These are phyloP conservation scores for Malus hybrid DNA, from an alignment of 331 rosid species.

Conservation along the genomic window DNA sequence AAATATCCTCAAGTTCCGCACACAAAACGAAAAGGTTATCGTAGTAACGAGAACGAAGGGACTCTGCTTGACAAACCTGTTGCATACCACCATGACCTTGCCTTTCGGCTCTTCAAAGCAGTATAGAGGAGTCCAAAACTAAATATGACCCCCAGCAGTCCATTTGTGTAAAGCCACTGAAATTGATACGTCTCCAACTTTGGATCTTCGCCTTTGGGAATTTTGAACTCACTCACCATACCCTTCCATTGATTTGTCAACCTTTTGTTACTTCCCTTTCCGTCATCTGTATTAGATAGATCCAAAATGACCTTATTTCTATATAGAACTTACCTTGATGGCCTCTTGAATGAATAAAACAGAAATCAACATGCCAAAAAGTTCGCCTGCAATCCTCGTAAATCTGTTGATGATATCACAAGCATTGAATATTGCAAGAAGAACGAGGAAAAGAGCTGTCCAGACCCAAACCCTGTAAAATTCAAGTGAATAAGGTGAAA, in stretches of 20 bases:
- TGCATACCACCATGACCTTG: slow-evolving; percentile 80
- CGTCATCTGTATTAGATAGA: neutral
- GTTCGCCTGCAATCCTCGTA: slow-evolving; percentile 81
- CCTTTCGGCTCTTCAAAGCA: slow-evolving; percentile 67
- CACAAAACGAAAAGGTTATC: neutral
- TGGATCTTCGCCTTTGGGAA: slow-evolving; percentile 49
- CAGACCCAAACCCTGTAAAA: slow-evolving; percentile 75
- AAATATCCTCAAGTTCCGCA: neutral
- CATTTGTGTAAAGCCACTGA: slow-evolving; percentile 68
- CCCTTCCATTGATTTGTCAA: slow-evolving; percentile 36
- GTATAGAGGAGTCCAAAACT: slow-evolving; percentile 64
- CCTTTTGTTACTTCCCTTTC: neutral
- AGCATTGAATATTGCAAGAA: slow-evolving; percentile 70
- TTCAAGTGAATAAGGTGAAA: slow-evolving; percentile 4
- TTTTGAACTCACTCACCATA: slow-evolving; percentile 53
- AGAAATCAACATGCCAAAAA: slow-evolving; percentile 73
- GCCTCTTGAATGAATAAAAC: slow-evolving; percentile 84
- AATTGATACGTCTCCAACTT: slow-evolving; percentile 34
- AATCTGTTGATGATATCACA: slow-evolving; percentile 59
- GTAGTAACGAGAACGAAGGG: neutral
- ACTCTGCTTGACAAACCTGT: slow-evolving; percentile 47
- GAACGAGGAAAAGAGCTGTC: slow-evolving; percentile 67
- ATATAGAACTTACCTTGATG: slow-evolving; percentile 49
- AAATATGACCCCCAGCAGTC: slow-evolving; percentile 59
- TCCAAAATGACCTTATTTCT: neutral